Conservation (phyloP, 2,329 filamentous ascomycete species). For the Colletotrichum trifolii region DNA sequence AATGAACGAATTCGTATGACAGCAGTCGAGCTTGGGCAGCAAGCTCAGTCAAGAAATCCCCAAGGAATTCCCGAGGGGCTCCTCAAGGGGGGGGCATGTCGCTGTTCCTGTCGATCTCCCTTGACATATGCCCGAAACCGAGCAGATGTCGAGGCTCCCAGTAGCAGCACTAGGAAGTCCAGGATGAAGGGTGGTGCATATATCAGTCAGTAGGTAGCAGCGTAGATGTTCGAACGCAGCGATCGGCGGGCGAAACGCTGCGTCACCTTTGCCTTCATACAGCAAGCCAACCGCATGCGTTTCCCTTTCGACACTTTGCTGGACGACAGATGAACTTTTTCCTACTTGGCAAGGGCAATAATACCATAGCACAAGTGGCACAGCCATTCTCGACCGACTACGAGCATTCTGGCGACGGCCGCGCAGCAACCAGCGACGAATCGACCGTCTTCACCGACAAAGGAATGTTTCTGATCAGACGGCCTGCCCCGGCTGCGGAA, state of each 20-base stretch:
- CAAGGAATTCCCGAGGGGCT: too few species aligned
- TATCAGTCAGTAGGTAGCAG: too few species aligned
- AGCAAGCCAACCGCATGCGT: conserved; percentile 18
- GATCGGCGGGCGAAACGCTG: conserved; percentile 27
- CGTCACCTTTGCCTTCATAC: conserved; percentile 3
- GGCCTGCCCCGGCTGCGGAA: conserved; percentile 20
- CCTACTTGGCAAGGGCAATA: not conserved
- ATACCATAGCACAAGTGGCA: too few species aligned
- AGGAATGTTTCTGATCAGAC: conserved; percentile 18
- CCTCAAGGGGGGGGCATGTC: not conserved
- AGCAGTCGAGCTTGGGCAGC: conserved; percentile 2
- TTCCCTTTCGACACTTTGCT: not conserved
- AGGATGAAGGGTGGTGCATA: conserved; percentile 9
- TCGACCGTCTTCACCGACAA: conserved; percentile 16
- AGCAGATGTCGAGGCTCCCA: conserved; percentile 17
- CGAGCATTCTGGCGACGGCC: conserved; percentile 4
- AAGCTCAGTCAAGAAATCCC: not conserved
- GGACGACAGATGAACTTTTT: not conserved
- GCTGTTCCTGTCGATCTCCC: conserved; percentile 34
- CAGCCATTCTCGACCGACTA: too few species aligned
- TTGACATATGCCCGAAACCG: conserved; percentile 17
- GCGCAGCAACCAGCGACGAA: conserved; percentile 20
- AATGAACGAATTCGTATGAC: not conserved
- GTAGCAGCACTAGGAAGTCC: conserved; percentile 5
- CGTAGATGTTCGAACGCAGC: conserved; percentile 24